Conservation (phyloP, 306 rosid genomes). For the Citrullus colocynthis region DNA sequence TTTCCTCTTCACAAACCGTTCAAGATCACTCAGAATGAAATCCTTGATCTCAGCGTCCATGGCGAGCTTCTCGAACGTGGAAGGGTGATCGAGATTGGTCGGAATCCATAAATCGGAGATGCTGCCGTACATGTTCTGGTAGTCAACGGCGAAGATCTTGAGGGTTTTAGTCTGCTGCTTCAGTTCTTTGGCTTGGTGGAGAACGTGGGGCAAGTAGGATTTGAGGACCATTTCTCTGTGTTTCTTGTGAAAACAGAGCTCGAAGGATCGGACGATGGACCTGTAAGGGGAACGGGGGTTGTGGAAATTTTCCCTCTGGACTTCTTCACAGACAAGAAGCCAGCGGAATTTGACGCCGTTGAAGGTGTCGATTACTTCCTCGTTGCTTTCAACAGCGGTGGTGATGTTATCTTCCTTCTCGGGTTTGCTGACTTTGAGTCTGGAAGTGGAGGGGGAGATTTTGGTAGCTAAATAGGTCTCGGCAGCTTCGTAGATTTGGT, state of each 20-base stretch:
- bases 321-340: slow-evolving; percentile 22
- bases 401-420: slow-evolving; percentile 23
- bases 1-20: slow-evolving; percentile 42
- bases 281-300: slow-evolving; percentile 16
- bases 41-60: slow-evolving; percentile 30
- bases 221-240: slow-evolving; percentile 34
- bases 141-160: slow-evolving; percentile 38
- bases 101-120: slow-evolving; percentile 28
- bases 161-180: slow-evolving; percentile 36
- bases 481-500: slow-evolving; percentile 53
- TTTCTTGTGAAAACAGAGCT: slow-evolving; percentile 48
- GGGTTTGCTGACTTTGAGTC: slow-evolving; percentile 35
- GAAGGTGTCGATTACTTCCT: slow-evolving; percentile 30
- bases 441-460: slow-evolving; percentile 30
- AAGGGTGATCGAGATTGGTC: slow-evolving; percentile 45
- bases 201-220: slow-evolving; percentile 36
- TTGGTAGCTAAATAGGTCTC: slow-evolving; percentile 39
- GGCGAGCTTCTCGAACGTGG: slow-evolving; percentile 57
- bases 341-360: slow-evolving; percentile 39
- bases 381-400: slow-evolving; percentile 33
- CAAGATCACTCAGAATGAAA: slow-evolving; percentile 35
- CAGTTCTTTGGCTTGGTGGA: slow-evolving; percentile 24
- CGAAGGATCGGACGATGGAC: slow-evolving; percentile 30
- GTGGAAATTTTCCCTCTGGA: slow-evolving; percentile 4
- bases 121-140: slow-evolving; percentile 17